Percentiles rank a stretch among this genome's conserved stretches.
Evolutionary conservation across 1,284 basidiomycete genomes (phyloP).

Genomic region (Cutaneotrichosporon mucoides): DNA sequence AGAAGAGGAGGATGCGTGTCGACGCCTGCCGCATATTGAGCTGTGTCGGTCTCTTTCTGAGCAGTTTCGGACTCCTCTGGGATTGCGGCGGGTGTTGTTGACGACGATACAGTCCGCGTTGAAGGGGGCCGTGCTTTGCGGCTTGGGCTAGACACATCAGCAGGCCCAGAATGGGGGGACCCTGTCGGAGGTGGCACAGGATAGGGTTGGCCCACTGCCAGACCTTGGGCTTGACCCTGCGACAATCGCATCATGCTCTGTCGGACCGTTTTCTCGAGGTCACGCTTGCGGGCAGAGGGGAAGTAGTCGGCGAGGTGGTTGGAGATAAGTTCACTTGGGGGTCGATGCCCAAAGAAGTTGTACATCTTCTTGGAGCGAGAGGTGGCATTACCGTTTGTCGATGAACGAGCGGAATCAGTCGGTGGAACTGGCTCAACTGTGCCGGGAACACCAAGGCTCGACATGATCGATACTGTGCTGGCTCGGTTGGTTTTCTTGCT

Average conservation of each 20-base stretch:
- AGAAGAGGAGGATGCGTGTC: conserved; percentile 56
- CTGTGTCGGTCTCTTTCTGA: neutral
- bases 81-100: conserved; percentile 30
- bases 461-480: conserved; percentile 89
- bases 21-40: neutral
- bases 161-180: conserved; percentile 3
- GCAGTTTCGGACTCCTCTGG: conserved; percentile 36
- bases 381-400: conserved; percentile 40
- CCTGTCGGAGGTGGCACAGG: neutral
- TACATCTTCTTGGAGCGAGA: conserved; percentile 59
- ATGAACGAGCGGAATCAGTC: conserved; percentile 34
- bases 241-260: conserved; percentile 68
- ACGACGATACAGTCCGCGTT: conserved; percentile 17
- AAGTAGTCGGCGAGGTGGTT: conserved; percentile 96
- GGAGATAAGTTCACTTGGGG: conserved; percentile 93
- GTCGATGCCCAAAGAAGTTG: conserved; percentile 97
- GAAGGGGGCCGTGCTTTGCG: conserved; percentile 26
- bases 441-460: conserved; percentile 77
- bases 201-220: neutral
- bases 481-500: conserved; percentile 78
- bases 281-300: conserved; percentile 85
- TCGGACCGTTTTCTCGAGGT: conserved; percentile 71
- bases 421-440: conserved; percentile 59
- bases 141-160: conserved; percentile 15
- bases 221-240: conserved; percentile 18